These are phyloP conservation scores for Penicillium sp. DNA, from an alignment of 2,329 filamentous ascomycete species.

Conservation along the genomic window DNA sequence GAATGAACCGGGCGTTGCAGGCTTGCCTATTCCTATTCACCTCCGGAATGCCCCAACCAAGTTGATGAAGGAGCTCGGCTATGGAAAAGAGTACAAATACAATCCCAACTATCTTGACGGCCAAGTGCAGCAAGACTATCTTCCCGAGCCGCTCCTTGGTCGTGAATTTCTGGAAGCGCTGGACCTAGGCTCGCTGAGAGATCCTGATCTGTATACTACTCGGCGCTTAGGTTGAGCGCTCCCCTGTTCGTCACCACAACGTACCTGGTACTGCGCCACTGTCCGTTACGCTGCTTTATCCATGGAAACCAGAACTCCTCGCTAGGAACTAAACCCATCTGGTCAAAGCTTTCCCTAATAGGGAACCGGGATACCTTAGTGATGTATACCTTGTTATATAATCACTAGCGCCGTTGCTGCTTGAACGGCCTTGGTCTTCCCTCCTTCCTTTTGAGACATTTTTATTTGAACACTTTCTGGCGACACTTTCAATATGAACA, in stretches of 20 bases:
- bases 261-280: background rate
- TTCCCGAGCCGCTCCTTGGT: slow-evolving; percentile 70
- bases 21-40: slow-evolving; percentile 77
- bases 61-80: slow-evolving; percentile 88
- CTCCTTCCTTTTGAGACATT: too few relatives aligned
- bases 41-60: slow-evolving; percentile 86
- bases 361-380: background rate
- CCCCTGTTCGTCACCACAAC: background rate
- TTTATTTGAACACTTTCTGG: background rate
- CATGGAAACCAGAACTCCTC: too few relatives aligned
- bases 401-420: background rate
- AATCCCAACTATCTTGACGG: slow-evolving; percentile 86
- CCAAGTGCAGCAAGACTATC: slow-evolving; percentile 76
- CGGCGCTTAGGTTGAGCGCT: background rate
- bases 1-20: slow-evolving; percentile 75
- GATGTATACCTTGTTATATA: background rate
- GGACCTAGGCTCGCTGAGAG: slow-evolving; percentile 73
- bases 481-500: background rate
- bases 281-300: background rate
- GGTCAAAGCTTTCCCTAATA: background rate
- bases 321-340: background rate
- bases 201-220: slow-evolving; percentile 54
- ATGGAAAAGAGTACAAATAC: slow-evolving; percentile 85
- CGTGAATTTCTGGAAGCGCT: slow-evolving; percentile 70
- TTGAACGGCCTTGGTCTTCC: background rate